Base-by-base conservation (phyloP, 2,329 filamentous ascomycete genomes). In the Cercospora sp. region DNA sequence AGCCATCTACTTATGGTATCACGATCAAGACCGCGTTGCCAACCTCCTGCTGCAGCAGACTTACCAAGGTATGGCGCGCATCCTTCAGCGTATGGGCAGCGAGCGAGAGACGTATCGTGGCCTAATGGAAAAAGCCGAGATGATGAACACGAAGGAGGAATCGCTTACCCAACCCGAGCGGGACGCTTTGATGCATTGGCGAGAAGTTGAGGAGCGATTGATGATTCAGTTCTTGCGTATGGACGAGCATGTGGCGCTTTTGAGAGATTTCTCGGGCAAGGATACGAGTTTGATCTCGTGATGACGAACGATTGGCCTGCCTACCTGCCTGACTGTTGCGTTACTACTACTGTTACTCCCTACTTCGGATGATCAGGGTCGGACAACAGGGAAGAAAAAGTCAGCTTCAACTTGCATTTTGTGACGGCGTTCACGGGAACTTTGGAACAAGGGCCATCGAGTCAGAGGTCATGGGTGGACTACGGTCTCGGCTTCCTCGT, bases 1-100 rank as follows among this genome's bases (percentile, higher is more conserved):
- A 63, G 97, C 93, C 0, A 86, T 97, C 26, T 98, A 94, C 78
- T 87, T 98, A 65, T 97, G 94, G 90, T 97, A 89, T 83, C 97
- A 93, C 79, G 94, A 98, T 77, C 83, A 87, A 10, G 88, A 93
- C 57, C 87, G 91, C 58, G 90, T 91, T 6, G 84, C 89, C 60
- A 85, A 86, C 20, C 87, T 90, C 69, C 82, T 97, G 1, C 80
- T 97, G 10, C 90, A 97, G 70, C 90, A 92, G 68, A 88, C 91
- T 0, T 98, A 97, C 83, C 97, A 97, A 79, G 87, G 90, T 30
- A 97, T 98, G 91, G 86, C 93, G 16, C 88, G 94, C 66, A 91
- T 91, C 70, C 79, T 97, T 60, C 92, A 97, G 78, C 90, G 93
- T 26, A 86, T 96, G 26, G 87, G 89, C 40, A 88, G 91, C 30